phyloP scores from a whole-genome alignment of 768 basidiomycete genomes.

The Russula griseocarnosa region DNA sequence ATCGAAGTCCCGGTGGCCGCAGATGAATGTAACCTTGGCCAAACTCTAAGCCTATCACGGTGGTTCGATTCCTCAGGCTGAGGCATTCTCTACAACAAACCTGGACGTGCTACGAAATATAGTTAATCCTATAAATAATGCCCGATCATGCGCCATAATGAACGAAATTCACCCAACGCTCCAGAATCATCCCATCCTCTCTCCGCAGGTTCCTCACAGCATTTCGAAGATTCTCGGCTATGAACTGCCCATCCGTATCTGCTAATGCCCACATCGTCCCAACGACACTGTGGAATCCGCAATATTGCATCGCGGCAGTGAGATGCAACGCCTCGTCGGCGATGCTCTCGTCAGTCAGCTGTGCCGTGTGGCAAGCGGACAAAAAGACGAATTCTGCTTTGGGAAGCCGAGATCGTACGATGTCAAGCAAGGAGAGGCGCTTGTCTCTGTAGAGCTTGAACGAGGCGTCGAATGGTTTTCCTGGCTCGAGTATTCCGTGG shows the following conservation, averaged over 20 bases:
- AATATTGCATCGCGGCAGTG: neutral
- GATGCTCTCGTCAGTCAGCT: neutral
- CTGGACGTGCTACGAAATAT: neutral
- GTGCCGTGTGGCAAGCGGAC: neutral
- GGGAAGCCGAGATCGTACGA: slow-evolving; percentile 5
- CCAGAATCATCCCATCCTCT: neutral
- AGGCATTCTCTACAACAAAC: neutral
- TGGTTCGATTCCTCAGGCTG: neutral
- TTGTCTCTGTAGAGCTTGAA: slow-evolving; percentile 4
- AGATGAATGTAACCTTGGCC: too few species aligned
- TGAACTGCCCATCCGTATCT: neutral
- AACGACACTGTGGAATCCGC: neutral
- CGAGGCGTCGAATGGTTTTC: slow-evolving; percentile 7
- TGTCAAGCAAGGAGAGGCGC: neutral
- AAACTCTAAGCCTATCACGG: too few species aligned
- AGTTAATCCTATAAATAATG: neutral
- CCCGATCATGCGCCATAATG: neutral
- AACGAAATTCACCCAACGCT: neutral
- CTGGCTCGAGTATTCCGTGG: neutral
- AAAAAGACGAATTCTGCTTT: neutral
- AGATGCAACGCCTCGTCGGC: neutral
- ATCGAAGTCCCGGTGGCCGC: neutral
- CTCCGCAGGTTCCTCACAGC: neutral
- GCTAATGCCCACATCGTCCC: neutral
- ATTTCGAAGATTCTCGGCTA: neutral